Percentiles rank a stretch among this genome's conserved stretches.
Conservation (phyloP, 768 basidiomycete genomes). For the Suillus brevipes region DNA sequence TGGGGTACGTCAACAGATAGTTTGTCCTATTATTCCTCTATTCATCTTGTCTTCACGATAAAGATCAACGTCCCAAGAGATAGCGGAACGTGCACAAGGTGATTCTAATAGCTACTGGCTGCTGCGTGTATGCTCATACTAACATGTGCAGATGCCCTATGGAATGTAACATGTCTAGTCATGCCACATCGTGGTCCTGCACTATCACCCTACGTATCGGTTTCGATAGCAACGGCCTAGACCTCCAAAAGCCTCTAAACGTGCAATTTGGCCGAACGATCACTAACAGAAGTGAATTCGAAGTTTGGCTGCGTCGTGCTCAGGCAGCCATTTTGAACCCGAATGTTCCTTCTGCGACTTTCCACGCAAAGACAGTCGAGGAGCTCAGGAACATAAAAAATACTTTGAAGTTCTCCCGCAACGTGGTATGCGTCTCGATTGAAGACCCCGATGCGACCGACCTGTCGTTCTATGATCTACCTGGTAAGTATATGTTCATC, state of each 20-base stretch:
- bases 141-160: constrained; percentile 31
- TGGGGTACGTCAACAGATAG: not conserved
- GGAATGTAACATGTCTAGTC: constrained; percentile 35
- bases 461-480: constrained; percentile 41
- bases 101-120: not conserved
- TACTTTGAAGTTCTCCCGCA: constrained; percentile 37
- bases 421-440: constrained; percentile 43
- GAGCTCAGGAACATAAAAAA: constrained; percentile 14
- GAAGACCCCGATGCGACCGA: constrained; percentile 40
- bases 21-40: not conserved
- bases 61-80: not conserved
- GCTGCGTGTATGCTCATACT: not conserved
- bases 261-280: constrained; percentile 44
- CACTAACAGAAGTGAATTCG: constrained; percentile 44
- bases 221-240: constrained; percentile 32
- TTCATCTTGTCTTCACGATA: not conserved
- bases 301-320: constrained; percentile 55
- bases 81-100: constrained; percentile 38
- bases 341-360: constrained; percentile 28
- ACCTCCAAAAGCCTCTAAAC: constrained; percentile 24
- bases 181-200: constrained; percentile 34
- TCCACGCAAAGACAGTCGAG: constrained; percentile 15
- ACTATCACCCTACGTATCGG: constrained; percentile 45
- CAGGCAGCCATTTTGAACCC: constrained; percentile 60
- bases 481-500: constrained; percentile 26